Evolutionary conservation across 352 stramenopile species (phyloP), one percentile per base, ranked within the genome.

Genomic region (Pythium brachiatum): DNA sequence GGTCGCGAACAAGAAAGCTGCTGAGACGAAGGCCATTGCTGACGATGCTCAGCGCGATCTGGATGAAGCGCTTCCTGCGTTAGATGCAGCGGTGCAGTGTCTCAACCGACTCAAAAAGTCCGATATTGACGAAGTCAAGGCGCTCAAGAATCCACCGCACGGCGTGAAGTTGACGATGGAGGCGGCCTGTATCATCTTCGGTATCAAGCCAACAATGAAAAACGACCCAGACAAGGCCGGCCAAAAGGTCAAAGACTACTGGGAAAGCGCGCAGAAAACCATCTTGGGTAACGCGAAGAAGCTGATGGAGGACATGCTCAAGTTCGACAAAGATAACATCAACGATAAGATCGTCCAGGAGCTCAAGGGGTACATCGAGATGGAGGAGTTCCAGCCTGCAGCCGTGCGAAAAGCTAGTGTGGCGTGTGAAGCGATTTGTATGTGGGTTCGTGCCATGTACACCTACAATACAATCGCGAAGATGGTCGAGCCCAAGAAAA

Each of bases 391-490:
- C 69, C 85, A 83, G n/a, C 88, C 90, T 16, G 85, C 89, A 21
- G 68, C 88, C 15, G 90, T 97, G 27, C 82, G 90, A 29, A 97
- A 97, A 62, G 90, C 90, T 2, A 97, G 88, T 41, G 86, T 92
- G 5, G 92, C 92, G 1, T 98, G 92, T 53, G 91, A 95, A 53
- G 92, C 92, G 5, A 97, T 98, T 65, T 98, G 92, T 58, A 96
- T 98, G 89, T 98, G 92, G 92, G 88, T 96, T 9, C 83, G 90
- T 12, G 92, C 92, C 9, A 98, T 97, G 92, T 87, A 97, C 74
- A 97, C 87, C 46, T 98, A 97, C 69, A 78, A 97, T 69, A 93
- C 90, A 29, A 85, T 98, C 2, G 89, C 91, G 5, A 90, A 95
- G 48, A 83, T 96, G 64, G 92, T 98, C n/a, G 92, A 97, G 50